A percentile compares a stretch with the other conserved stretches of the same genome.
phyloP scores from a whole-genome alignment of 2,329 filamentous ascomycete genomes.

The Colletotrichum sp. region DNA sequence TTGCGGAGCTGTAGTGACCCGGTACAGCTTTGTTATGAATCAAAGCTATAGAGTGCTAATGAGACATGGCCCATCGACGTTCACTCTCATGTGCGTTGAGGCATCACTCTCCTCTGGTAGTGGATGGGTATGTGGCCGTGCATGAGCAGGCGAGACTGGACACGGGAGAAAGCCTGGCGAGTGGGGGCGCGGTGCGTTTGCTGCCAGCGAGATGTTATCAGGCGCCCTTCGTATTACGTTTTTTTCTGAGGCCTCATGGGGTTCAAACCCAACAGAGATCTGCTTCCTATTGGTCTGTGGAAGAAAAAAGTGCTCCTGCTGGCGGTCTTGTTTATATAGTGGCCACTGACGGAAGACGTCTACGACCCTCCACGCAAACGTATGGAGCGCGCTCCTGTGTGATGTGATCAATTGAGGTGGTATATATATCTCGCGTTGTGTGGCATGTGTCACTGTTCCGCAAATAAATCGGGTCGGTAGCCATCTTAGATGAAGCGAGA shows the following conservation, averaged over 20 bases:
- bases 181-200: not conserved
- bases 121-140: no score
- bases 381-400: fast-evolving
- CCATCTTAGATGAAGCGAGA: not conserved
- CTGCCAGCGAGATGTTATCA: not conserved
- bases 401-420: not conserved
- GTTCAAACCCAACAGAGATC: not conserved
- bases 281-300: no score
- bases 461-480: not conserved
- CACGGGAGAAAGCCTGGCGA: not conserved
- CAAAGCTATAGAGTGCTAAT: no score
- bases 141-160: not conserved
- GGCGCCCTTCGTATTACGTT: not conserved
- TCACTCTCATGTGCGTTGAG: no score
- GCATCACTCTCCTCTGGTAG: no score
- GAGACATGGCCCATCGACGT: no score
- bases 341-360: not conserved
- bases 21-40: not conserved
- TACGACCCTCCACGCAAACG: not conserved
- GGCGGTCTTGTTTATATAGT: not conserved
- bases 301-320: not conserved
- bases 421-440: not conserved
- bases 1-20: fast-evolving
- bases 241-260: not conserved
- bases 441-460: not conserved